These are phyloP conservation scores for Casuarina glauca DNA, from an alignment of 306 rosid species.

Conservation along the genomic window DNA sequence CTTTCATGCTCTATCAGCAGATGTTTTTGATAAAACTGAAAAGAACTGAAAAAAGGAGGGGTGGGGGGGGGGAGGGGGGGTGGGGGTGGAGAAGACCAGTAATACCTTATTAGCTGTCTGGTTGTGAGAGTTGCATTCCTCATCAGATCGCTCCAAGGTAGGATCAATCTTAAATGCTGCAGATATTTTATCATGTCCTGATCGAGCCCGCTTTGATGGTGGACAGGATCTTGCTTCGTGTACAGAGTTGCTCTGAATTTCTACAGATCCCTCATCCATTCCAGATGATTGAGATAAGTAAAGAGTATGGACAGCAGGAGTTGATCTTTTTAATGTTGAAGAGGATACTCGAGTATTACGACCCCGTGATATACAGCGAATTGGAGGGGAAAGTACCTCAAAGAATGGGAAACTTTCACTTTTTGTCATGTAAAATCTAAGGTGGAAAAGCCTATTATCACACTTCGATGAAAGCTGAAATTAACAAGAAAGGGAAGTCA, in stretches of 20 bases:
- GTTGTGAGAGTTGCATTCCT: constrained; percentile 69
- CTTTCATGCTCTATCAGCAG: neutral
- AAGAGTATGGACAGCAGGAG: constrained; percentile 37
- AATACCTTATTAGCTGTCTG: constrained; percentile 58
- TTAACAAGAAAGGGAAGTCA: constrained; percentile 31
- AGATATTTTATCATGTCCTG: constrained; percentile 64
- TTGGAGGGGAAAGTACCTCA: constrained; percentile 63
- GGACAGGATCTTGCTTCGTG: constrained; percentile 52
- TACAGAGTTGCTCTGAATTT: constrained; percentile 41
- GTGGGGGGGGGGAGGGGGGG: no score
- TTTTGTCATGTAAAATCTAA: constrained; percentile 59
- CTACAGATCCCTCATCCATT: constrained; percentile 46
- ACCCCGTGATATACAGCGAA: constrained; percentile 83
- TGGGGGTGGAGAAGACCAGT: neutral
- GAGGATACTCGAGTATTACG: constrained; percentile 65
- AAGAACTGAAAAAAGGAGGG: neutral
- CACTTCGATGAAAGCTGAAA: constrained; percentile 96
- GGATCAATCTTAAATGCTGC: constrained; percentile 44
- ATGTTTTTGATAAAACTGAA: constrained; percentile 1
- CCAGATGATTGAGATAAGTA: constrained; percentile 47
- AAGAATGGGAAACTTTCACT: constrained; percentile 67
- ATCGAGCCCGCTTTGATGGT: constrained; percentile 57
- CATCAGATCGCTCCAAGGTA: constrained; percentile 51
- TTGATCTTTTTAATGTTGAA: constrained; percentile 60
- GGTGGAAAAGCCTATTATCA: constrained; percentile 74